Percentiles rank a stretch among this genome's conserved stretches.
These are phyloP conservation scores for slime mould (Dictyostelium discoideum) DNA, from an alignment of 78 protist species.

Conservation along the genomic window dicty_2.7 NC_007090.3:3317001-3317500, in stretches of 20 bases:
- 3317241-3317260: background rate
- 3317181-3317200: background rate
- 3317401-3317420: conserved; percentile 1
- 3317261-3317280: background rate
- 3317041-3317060: background rate
- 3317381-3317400: background rate
- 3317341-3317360: conserved; percentile 1
- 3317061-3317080: background rate
- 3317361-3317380: conserved; percentile 18
- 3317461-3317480: background rate
- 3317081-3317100: background rate
- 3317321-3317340: background rate
- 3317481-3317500: background rate
- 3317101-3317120: background rate
- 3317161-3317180: conserved; percentile 26
- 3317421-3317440: background rate
- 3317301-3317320: background rate
- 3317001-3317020: conserved; percentile 17
- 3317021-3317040: background rate
- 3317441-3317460: background rate
- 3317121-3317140: background rate
- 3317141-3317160: background rate
- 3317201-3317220: background rate
- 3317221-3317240: background rate
- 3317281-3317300: background rate